Evolutionary conservation across 331 rosid genomes (phyloP).

Genomic region (Stylosanthes scabra): DNA sequence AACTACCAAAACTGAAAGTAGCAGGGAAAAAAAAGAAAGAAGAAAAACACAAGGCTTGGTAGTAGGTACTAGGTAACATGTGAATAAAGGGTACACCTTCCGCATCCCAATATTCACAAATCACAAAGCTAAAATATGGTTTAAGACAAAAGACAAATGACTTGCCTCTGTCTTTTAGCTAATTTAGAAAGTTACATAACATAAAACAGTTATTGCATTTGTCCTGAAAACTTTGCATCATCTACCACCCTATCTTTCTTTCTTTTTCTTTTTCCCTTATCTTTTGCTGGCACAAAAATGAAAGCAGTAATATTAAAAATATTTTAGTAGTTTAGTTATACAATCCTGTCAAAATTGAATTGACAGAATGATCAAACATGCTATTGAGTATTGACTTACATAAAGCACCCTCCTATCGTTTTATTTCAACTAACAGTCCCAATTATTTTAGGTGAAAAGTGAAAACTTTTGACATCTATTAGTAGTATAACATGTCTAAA

Average conservation of each 20-base stretch:
- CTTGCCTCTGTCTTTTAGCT: slow-evolving; percentile 28
- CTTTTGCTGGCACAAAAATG: too few species aligned
- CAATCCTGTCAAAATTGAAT: too few species aligned
- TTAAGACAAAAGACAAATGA: slow-evolving; percentile 12
- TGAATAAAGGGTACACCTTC: slow-evolving; percentile 15
- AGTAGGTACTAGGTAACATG: slow-evolving; percentile 27
- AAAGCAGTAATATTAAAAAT: too few species aligned
- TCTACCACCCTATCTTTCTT: background rate
- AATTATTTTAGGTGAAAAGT: too few species aligned
- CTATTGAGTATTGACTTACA: too few species aligned
- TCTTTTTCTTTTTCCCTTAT: too few species aligned
- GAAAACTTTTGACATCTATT: too few species aligned
- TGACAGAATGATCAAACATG: too few species aligned
- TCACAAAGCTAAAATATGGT: slow-evolving; percentile 2
- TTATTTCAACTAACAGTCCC: too few species aligned
- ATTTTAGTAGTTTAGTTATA: too few species aligned
- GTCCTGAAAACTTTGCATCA: slow-evolving; percentile 12
- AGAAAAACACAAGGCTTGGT: slow-evolving; percentile 1
- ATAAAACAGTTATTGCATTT: slow-evolving; percentile 22
- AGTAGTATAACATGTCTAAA: too few species aligned
- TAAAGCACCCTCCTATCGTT: too few species aligned
- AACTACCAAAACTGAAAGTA: background rate
- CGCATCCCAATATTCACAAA: slow-evolving; percentile 33
- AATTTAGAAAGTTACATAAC: slow-evolving; percentile 28
- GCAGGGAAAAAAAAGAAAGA: background rate